Conservation (phyloP, 148 eudicot species). For the Chenopodium suecicum region DNA sequence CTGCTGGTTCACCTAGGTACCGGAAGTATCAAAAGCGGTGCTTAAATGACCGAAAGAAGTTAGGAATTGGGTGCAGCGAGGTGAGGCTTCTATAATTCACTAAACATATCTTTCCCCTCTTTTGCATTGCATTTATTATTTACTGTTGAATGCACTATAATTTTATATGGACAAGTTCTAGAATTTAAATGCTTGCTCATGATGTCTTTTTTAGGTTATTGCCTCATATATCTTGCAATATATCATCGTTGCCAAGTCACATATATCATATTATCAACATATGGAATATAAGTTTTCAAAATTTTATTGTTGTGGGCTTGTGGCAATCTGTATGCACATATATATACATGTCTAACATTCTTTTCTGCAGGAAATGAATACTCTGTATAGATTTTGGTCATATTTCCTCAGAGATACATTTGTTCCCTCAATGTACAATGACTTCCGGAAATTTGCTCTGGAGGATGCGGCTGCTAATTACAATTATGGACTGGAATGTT, state of each 20-base stretch:
- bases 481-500: slow-evolving; percentile 86
- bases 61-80: slow-evolving; percentile 94
- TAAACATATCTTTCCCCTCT: background rate
- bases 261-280: background rate
- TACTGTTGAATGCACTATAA: background rate
- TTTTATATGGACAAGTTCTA: background rate
- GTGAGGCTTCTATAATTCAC: slow-evolving; percentile 32
- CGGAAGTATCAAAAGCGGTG: slow-evolving; percentile 78
- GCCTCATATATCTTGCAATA: background rate
- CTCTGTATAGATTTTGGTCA: slow-evolving; percentile 93
- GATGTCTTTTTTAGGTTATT: background rate
- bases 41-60: slow-evolving; percentile 77
- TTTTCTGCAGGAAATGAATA: slow-evolving; percentile 88
- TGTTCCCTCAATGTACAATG: slow-evolving; percentile 74
- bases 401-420: slow-evolving; percentile 73
- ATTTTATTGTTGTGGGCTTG: background rate
- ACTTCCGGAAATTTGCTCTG: slow-evolving; percentile 67
- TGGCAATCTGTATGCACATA: background rate
- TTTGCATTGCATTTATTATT: background rate
- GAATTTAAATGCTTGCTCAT: background rate
- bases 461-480: slow-evolving; percentile 88
- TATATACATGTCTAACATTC: background rate
- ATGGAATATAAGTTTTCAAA: background rate
- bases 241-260: background rate
- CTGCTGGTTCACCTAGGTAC: slow-evolving; percentile 53